Evolutionary conservation across 768 basidiomycete species (phyloP).

Genomic region (Nevesoporus exiguus): DNA sequence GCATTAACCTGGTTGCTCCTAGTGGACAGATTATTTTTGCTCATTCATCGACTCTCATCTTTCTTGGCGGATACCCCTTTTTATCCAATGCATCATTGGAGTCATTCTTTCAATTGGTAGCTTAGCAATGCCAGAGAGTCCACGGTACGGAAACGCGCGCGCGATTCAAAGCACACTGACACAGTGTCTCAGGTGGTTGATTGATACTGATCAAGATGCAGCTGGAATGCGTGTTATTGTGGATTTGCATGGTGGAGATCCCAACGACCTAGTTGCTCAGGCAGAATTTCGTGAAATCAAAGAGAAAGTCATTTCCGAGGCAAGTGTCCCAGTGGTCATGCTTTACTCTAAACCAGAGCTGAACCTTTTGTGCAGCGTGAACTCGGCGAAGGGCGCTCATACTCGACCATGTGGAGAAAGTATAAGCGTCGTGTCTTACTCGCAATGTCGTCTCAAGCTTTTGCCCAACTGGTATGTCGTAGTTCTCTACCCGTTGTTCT

Average conservation of each 20-base stretch:
- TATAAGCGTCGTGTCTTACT: conserved; percentile 87
- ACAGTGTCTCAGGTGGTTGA: conserved; percentile 63
- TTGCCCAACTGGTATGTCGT: conserved; percentile 81
- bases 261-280: conserved; percentile 59
- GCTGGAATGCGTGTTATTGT: conserved; percentile 85
- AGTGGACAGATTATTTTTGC: conserved; percentile 96
- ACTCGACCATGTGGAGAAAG: conserved; percentile 78
- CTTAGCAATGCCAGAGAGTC: conserved; percentile 85
- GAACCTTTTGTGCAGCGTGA: conserved; percentile 51
- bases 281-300: conserved; percentile 92
- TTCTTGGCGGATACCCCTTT: conserved; percentile 90
- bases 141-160: conserved; percentile 47
- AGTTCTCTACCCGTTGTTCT: background rate
- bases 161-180: conserved; percentile 2
- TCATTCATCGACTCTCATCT: conserved; percentile 82
- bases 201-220: conserved; percentile 79
- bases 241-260: conserved; percentile 83
- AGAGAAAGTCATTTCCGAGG: conserved; percentile 70
- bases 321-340: conserved; percentile 26
- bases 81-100: conserved; percentile 87
- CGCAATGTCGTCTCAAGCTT: conserved; percentile 94
- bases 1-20: background rate
- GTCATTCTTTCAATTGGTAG: conserved; percentile 74
- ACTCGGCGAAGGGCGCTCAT: conserved; percentile 71
- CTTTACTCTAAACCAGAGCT: background rate